Conservation (phyloP, 306 rosid genomes). For the Cotoneaster glaucophyllus region DNA sequence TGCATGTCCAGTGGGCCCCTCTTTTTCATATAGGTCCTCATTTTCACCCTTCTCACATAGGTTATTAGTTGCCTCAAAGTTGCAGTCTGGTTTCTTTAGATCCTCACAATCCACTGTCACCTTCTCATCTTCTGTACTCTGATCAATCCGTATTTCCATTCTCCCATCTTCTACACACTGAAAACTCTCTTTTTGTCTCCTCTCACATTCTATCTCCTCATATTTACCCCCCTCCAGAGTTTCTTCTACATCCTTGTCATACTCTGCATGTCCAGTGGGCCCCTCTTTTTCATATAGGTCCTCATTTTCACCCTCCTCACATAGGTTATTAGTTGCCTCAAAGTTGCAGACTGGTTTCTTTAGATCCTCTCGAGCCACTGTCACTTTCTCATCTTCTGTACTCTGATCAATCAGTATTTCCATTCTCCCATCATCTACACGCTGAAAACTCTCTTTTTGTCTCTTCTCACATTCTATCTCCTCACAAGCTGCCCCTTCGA, state of each 20-base stretch:
- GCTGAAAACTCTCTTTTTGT: constrained; percentile 19
- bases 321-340: constrained; percentile 27
- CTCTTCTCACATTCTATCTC: constrained; percentile 33
- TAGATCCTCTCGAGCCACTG: constrained; percentile 27
- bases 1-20: constrained; percentile 18
- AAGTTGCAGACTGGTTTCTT: constrained; percentile 20
- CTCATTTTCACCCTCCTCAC: constrained; percentile 37
- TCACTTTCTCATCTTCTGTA: constrained; percentile 22
- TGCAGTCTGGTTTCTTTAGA: constrained; percentile 22
- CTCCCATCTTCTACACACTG: constrained; percentile 22
- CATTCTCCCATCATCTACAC: constrained; percentile 16
- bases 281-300: constrained; percentile 22
- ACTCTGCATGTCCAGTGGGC: constrained; percentile 21
- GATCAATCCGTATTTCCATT: constrained; percentile 9
- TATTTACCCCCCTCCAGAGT: constrained; percentile 14
- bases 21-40: constrained; percentile 25
- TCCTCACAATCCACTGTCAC: constrained; percentile 22
- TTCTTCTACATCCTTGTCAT: constrained; percentile 26
- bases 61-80: constrained; percentile 27
- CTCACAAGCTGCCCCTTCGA: constrained; percentile 25
- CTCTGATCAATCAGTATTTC: constrained; percentile 11
- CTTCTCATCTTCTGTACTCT: constrained; percentile 20
- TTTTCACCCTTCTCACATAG: constrained; percentile 31
- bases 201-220: constrained; percentile 8
- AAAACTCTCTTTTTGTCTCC: constrained; percentile 15